These are phyloP conservation scores for Elsinoe necatrix DNA, from an alignment of 2,329 filamentous ascomycete genomes.

Conservation along the genomic window DNA sequence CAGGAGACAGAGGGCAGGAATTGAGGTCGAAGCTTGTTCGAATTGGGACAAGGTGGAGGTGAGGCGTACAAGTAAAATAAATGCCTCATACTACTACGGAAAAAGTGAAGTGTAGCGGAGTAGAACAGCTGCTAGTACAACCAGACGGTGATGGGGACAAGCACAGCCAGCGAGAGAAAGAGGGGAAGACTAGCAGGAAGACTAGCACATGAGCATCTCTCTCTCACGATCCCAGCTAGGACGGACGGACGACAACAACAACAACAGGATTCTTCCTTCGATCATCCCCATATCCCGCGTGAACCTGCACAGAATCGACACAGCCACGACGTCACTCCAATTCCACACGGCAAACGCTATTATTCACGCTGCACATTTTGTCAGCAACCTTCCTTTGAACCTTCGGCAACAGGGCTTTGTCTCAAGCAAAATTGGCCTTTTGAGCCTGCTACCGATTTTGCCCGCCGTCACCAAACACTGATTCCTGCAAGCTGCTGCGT, in stretches of 20 bases:
- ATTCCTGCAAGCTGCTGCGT: not conserved
- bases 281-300: not conserved
- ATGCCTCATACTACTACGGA: conserved; percentile 2
- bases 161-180: not conserved
- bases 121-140: not conserved
- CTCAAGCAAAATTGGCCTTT: not conserved
- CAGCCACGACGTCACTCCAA: not conserved
- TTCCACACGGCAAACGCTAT: too few relatives aligned
- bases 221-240: not conserved
- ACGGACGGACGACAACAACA: not conserved
- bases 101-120: not conserved
- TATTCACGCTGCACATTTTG: not conserved
- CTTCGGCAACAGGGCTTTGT: not conserved
- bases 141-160: not conserved
- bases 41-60: conserved; percentile 8
- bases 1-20: not conserved
- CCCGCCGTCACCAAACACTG: not conserved
- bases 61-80: conserved; percentile 10
- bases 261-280: not conserved
- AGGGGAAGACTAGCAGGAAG: conserved; percentile 3
- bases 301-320: not conserved
- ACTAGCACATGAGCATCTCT: conserved; percentile 1
- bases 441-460: conserved; percentile 1
- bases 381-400: not conserved
- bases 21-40: conserved; percentile 1